Percentiles rank a stretch among this genome's conserved stretches.
Conservation (phyloP, 768 basidiomycete species). For the Hygrocybe coccinea region DNA sequence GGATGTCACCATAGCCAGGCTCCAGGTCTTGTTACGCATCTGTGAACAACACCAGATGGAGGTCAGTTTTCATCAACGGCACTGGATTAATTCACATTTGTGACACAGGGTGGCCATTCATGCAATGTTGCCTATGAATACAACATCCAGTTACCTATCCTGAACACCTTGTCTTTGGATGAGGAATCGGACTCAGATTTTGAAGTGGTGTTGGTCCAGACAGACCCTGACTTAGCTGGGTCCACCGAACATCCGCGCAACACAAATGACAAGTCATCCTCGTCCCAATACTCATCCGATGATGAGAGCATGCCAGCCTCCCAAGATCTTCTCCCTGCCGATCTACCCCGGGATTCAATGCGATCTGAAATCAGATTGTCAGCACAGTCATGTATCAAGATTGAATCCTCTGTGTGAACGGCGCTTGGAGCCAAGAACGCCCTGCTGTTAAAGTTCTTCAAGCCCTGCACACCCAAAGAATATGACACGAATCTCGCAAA, state of each 20-base stretch:
- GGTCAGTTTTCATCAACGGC: neutral
- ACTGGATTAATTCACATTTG: neutral
- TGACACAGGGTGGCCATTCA: no score
- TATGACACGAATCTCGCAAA: conserved; percentile 1
- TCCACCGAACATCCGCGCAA: no score
- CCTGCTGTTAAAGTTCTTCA: conserved; percentile 2
- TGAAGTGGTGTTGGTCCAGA: neutral
- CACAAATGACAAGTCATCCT: neutral
- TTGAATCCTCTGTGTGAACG: neutral
- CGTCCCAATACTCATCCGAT: neutral
- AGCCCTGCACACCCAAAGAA: neutral
- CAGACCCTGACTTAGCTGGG: neutral
- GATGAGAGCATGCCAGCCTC: neutral
- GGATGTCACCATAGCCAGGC: conserved; percentile 7
- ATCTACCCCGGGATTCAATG: neutral
- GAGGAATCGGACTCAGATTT: conserved; percentile 1
- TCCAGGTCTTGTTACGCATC: conserved; percentile 12
- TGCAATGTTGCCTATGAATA: no score
- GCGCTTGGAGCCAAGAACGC: neutral
- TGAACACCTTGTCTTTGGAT: neutral
- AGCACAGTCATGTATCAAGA: neutral
- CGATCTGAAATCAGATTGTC: neutral
- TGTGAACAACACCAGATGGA: conserved; percentile 3
- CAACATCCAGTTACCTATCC: neutral
- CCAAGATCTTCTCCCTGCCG: neutral